Base-by-base conservation (phyloP, 2,329 filamentous ascomycete genomes). In the Aureobasidium uvarum region DNA sequence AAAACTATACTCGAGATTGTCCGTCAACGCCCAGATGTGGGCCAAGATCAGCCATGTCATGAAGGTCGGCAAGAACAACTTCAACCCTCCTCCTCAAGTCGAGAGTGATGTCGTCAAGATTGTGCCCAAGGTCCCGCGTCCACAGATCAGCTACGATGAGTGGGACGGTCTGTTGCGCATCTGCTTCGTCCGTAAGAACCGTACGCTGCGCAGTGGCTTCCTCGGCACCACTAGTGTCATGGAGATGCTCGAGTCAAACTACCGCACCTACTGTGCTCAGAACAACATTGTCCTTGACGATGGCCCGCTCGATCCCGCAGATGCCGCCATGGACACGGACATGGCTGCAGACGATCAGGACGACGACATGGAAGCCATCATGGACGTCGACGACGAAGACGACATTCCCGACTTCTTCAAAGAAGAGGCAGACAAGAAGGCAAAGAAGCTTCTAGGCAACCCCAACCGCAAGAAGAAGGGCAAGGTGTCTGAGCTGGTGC, bases 41-140 rank as follows among this genome's bases (percentile, higher is more conserved):
- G 86, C 89, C 10, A 88, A 86, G 71, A 86, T 89, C 59, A 83
- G 81, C 28, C 84, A 81, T 72, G 87, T 96, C 71, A 91, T 96
- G 88, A 96, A 96, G 80, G 94, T 98, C 52, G 92, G 93, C 69
- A 90, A 89, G 78, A 95, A 96, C 78, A 98, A 98, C 80, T 99
- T 98, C 84, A 92, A 91, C 68, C 95, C 95, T 0, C 94, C 95
- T 0, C 95, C 95, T 10, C 86, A 92, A 73, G 95, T 99, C 66
- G 95, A 99, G 78, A 91, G 87, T 8, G 93, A 89, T 66, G 93
- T 97, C 7, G 92, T 97, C 55, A 85, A 93, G 67, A 89, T 97
- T 70, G 91, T 94, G 74, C 92, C 92, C 25, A 96, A 97, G 80
- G 84, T 85, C 43, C 92, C 92, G 13, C 81, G 92, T 43, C 94